Base-by-base conservation (phyloP, 257 asterid species). In the Solanum lycopersicoides region DNA sequence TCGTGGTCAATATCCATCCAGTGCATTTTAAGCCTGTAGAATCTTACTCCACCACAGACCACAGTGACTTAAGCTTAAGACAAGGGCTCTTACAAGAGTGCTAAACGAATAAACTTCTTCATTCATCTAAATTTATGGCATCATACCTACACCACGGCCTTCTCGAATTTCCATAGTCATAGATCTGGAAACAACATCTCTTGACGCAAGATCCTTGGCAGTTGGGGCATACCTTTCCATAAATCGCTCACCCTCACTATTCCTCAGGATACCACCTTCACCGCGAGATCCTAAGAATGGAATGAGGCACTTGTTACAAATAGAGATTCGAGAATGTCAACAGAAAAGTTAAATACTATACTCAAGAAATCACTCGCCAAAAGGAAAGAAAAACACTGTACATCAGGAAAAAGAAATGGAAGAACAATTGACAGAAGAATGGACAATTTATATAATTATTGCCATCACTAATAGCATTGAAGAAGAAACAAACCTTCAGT, bases 141-240 rank as follows among this genome's bases (percentile, higher is more conserved):
- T 73, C 93, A 87, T 93, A 95, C 99, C 99, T 88, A 97, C 99
- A 86, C 99, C 99, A 87, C 99, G 98, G 65, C 99, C 99, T 93
- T 97, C 99, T 75, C 99, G 94, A 89, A 97, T 97, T 92, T 97
- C 99, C 98, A 97, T 97, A 60, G 99, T 95, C 99, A 97, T 97
- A 23, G 99, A 97, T 90, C 99, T 94, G 86, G 99, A 95, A 86
- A 97, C 99, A 83, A 97, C 99, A 91, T 97, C 99, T 91, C 99
- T 93, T 76, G 98, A 95, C 15, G 99, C 99, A 91, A 97, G 99
- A 94, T 97, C 99, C 96, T 97, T 97, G 16, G 99, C 99, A 18
- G 99, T 95, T 86, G 99, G 99, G 87, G 99, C 99, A 92, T 95
- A 97, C 37, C 99, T 94, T 89, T 95, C 99, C 99, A 97, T 97